Evolutionary conservation across 768 basidiomycete species (phyloP).

Genomic region (Agaricus subrufescens): DNA sequence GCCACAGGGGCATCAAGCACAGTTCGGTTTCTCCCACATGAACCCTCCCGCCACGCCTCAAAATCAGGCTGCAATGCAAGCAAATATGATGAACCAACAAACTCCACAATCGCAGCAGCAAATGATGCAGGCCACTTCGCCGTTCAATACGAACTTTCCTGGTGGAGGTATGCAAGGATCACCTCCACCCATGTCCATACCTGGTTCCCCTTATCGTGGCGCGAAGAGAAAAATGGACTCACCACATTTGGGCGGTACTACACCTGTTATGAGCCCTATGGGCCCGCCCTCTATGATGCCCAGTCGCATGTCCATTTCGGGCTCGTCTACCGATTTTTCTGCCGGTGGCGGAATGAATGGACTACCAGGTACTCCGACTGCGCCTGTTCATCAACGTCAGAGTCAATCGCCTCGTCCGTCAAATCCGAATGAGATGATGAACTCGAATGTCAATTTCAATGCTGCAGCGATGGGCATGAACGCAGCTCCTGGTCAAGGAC

Average conservation of each 20-base stretch:
- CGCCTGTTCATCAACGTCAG: background rate
- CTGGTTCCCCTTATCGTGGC: conserved; percentile 24
- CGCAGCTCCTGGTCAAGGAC: background rate
- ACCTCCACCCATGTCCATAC: conserved; percentile 10
- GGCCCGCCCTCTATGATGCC: conserved; percentile 16
- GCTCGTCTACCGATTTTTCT: background rate
- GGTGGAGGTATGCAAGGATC: conserved; percentile 9
- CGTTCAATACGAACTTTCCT: conserved; percentile 3
- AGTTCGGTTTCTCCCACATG: conserved; percentile 8
- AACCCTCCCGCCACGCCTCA: conserved; percentile 2
- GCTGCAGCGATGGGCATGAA: background rate
- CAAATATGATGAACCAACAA: conserved; percentile 3
- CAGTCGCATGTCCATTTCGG: conserved; percentile 5
- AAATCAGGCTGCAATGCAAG: background rate
- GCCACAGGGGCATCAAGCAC: background rate
- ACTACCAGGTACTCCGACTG: background rate
- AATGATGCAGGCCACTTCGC: conserved; percentile 5
- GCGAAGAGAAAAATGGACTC: conserved; percentile 26
- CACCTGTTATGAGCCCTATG: conserved; percentile 11
- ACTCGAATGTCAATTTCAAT: background rate
- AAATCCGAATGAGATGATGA: conserved; percentile 4
- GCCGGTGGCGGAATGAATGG: conserved; percentile 5
- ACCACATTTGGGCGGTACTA: conserved; percentile 11
- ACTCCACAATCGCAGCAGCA: conserved; percentile 3
- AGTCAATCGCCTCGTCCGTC: conserved; percentile 1